Evolutionary conservation across 805 yeast genomes (phyloP), one percentile per base, ranked within the genome.

Genomic region (Candida boleticola): DNA sequence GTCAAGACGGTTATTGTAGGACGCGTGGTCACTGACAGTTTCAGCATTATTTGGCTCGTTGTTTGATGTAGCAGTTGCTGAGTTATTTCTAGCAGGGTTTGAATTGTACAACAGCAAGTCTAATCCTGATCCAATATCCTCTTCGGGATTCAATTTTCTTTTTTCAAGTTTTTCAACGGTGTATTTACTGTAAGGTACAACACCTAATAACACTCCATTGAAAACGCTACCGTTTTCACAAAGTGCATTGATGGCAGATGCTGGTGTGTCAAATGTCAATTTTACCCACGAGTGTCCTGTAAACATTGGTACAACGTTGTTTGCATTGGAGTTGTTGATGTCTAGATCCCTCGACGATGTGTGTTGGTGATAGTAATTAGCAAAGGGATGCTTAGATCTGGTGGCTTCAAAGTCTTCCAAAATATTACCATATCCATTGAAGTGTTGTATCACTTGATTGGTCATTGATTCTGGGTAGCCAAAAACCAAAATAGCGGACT

Each of bases 251-350:
- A 79, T 61, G 2, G 96, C 97, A 7, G 90, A 76, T 1, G 83
- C 68, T 5, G 85, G 77, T 44, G 82, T 83, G 43, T 81, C 84
- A 60, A 80, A 93, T 3, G 97, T 90, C 41, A 92, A 59, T 57
- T 89, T 86, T n/a, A 90, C 81, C 98, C 98, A 92, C 30, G 87
- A 82, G 36, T 80, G 77, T 1, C 98, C 98, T 10, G 90, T 76
- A 61, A 80, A 85, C 6, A 92, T 83, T 3, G 97, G 95, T 43
- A 55, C 67, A 60, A 50, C 46, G 25, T 51, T 54, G n/a, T 47
- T 50, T 11, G 17, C 17, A 22, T 27, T 10, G 5, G 23, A 16
- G 16, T 37, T 37, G 22, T 38, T 26, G 21, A 37, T 40, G 32
- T 35, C 37, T 4, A 31, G 18, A 17, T 31, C 35, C 21, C 13